phyloP scores from a whole-genome alignment of 768 basidiomycete genomes.

The Phallus indusiatus region DNA sequence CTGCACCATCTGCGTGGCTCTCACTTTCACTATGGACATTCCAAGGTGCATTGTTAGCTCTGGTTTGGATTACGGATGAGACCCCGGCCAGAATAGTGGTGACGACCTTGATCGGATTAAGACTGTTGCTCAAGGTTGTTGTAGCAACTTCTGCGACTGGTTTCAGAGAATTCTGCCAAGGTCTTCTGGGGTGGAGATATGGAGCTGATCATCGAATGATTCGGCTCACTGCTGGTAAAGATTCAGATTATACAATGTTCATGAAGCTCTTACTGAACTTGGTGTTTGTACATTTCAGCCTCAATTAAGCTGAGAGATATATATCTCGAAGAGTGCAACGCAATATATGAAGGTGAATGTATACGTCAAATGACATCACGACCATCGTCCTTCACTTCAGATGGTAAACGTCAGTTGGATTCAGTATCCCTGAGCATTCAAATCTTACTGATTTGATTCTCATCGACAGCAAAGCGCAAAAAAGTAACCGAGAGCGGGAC shows the following conservation, averaged over 20 bases:
- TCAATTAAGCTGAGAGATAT: neutral
- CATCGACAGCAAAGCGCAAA: neutral
- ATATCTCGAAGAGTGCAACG: neutral
- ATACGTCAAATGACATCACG: neutral
- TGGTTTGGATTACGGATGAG: neutral
- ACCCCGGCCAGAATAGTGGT: neutral
- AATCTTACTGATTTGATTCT: too few species aligned
- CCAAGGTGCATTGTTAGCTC: neutral
- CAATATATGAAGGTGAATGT: neutral
- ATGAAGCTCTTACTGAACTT: neutral
- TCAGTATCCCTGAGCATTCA: too few species aligned
- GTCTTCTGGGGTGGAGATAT: neutral
- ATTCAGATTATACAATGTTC: neutral
- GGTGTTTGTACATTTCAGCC: neutral
- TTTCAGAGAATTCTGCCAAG: neutral
- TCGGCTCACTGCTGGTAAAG: neutral
- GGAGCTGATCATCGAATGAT: neutral
- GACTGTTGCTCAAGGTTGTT: neutral
- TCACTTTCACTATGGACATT: neutral
- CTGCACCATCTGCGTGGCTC: neutral
- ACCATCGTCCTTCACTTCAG: neutral
- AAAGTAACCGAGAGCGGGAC: neutral
- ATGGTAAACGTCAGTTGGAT: neutral
- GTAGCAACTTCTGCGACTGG: neutral
- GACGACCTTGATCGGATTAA: neutral